Evolutionary conservation across 371 early-diverging fungal genomes (phyloP), one percentile per base, ranked within the genome.

Genomic region (Zopfochytrium polystomum): DNA sequence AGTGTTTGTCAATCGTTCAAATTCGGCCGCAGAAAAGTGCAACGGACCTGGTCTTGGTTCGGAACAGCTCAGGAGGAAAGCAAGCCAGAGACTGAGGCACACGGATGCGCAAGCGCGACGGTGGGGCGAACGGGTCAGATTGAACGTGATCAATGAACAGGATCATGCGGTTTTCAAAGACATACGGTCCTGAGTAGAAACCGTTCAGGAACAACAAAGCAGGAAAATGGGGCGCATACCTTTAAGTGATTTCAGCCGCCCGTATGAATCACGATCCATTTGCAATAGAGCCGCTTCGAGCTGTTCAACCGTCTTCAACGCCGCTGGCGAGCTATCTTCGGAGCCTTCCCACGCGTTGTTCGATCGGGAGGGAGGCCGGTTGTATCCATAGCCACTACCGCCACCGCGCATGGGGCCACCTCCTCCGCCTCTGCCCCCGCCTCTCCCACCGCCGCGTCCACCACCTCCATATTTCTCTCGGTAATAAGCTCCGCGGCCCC

Each of bases 51-150:
- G n/a, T n/a, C n/a, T n/a, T n/a, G n/a, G n/a, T n/a, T n/a, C n/a
- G n/a, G n/a, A n/a, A n/a, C n/a, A n/a, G n/a, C n/a, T n/a, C n/a
- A n/a, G n/a, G n/a, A n/a, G n/a, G n/a, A n/a, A n/a, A n/a, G n/a
- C n/a, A n/a, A n/a, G n/a, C n/a, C n/a, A 53, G 32, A 0, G 38
- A 11, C 42, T 70, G 68, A 18, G 54, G 34, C 5, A 80, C 63
- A 3, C 46, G 54, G 1, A 79, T 58, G 1, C 80, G 66, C 5
- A 80, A 58, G 32, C 52, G 35, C 34, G 73, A 72, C 0, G 80
- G 75, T 2, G 80, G 73, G 3, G 83, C 83, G 55, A 62, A 80
- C 1, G 79, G 72, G 42, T 80, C 82, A 1, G 60, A 45, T 56
- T 82, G 80, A 5, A 66, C 44, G 23, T 66, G 43, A 38, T 61